Percentiles rank a stretch among this genome's conserved stretches.
Evolutionary conservation across 2,329 filamentous ascomycete genomes (phyloP).

Genomic region (Botrytis deweyae): DNA sequence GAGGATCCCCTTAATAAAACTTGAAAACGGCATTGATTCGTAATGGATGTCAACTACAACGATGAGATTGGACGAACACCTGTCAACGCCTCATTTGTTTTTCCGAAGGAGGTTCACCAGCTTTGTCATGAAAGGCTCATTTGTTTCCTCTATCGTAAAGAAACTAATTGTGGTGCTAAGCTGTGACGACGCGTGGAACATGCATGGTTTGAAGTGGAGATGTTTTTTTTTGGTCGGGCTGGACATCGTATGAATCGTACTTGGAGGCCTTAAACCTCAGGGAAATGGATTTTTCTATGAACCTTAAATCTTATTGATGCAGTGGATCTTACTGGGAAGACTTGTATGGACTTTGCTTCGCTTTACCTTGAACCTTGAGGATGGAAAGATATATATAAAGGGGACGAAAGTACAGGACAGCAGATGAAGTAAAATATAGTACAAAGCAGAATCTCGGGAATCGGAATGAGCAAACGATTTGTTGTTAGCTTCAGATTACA

Average conservation of each 20-base stretch:
- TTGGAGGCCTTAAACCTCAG: not conserved
- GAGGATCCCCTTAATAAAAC: not conserved
- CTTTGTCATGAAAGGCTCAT: not conserved
- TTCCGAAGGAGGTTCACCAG: not conserved
- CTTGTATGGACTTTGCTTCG: not conserved
- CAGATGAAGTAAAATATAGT: not conserved
- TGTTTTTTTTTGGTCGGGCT: not conserved
- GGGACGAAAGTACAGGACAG: not conserved
- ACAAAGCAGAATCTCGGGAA: not conserved
- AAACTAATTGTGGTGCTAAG: not conserved
- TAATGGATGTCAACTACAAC: not conserved
- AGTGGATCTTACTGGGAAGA: not conserved
- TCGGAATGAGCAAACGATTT: not conserved
- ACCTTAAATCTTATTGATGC: not conserved
- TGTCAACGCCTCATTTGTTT: not conserved
- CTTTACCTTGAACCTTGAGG: constrained; percentile 2
- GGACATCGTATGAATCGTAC: not conserved
- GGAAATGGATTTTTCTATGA: not conserved
- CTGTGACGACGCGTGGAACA: constrained; percentile 2
- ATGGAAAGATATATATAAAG: not conserved
- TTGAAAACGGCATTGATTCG: not conserved
- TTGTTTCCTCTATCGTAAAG: not conserved
- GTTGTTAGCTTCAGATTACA: not conserved
- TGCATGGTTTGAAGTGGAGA: constrained; percentile 12
- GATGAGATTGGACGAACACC: not conserved